Conservation (phyloP, 768 basidiomycete genomes). For the Hypsizygus marmoreus region DNA sequence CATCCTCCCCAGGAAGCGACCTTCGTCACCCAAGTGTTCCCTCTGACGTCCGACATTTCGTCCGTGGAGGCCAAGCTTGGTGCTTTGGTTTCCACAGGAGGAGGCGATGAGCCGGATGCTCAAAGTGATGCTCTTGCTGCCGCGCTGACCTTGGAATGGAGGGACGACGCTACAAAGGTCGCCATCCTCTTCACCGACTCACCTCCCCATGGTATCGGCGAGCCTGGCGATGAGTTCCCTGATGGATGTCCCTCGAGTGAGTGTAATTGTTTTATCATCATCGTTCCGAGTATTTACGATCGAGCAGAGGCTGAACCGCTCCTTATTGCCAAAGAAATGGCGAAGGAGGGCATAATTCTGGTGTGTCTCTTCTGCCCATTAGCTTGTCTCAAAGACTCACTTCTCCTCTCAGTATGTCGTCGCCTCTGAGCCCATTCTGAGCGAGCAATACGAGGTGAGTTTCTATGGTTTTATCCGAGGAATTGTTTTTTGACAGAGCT, state of each 20-base stretch:
- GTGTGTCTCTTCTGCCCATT: too few species aligned
- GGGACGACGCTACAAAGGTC: constrained; percentile 50
- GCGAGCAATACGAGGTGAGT: too few species aligned
- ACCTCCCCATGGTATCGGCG: constrained; percentile 61
- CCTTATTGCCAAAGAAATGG: too few species aligned
- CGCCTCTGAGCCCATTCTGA: too few species aligned
- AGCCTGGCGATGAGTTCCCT: constrained; percentile 46
- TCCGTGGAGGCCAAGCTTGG: constrained; percentile 45
- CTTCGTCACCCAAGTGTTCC: constrained; percentile 55
- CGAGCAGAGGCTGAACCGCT: too few species aligned
- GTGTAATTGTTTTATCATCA: too few species aligned
- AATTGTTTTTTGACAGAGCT: too few species aligned
- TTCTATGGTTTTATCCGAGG: too few species aligned
- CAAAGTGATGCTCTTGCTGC: constrained; percentile 55
- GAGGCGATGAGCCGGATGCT: constrained; percentile 60
- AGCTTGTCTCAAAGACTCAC: too few species aligned
- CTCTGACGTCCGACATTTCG: constrained; percentile 46
- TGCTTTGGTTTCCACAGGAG: constrained; percentile 41
- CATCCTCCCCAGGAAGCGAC: constrained; percentile 57
- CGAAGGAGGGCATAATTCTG: too few species aligned
- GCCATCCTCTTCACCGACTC: constrained; percentile 59
- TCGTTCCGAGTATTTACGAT: too few species aligned
- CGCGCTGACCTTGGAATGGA: constrained; percentile 51
- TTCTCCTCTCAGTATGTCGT: too few species aligned
- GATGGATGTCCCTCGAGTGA: constrained; percentile 10